Evolutionary conservation across 345 rosid genomes (phyloP).

Genomic region (Syzygium aromaticum): DNA sequence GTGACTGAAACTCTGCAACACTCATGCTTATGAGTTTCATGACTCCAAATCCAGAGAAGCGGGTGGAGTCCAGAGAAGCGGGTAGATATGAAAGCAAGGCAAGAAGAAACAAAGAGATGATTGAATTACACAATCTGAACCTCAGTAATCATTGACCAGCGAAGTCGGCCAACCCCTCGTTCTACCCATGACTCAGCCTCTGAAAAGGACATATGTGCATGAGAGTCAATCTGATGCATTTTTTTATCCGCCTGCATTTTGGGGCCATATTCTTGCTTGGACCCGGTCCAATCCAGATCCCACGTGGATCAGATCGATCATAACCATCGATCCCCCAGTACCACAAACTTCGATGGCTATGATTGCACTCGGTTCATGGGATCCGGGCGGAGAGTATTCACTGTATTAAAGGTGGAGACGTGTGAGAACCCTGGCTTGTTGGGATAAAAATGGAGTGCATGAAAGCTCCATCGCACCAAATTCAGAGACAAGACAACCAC

Average conservation of each 20-base stretch:
- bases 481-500: not conserved
- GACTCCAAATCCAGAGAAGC: not conserved
- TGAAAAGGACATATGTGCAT: not conserved
- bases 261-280: not conserved
- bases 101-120: not conserved
- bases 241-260: not conserved
- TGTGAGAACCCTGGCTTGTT: no score
- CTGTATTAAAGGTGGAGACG: no score
- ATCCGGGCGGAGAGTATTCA: not conserved
- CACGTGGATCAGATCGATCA: not conserved
- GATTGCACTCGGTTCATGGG: not conserved
- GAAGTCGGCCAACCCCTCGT: not conserved
- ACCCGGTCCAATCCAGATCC: not conserved
- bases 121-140: no score
- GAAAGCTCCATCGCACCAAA: not conserved
- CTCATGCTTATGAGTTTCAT: not conserved
- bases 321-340: not conserved
- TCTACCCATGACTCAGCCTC: not conserved
- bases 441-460: not conserved
- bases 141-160: not conserved
- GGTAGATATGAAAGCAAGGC: not conserved
- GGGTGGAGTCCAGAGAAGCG: no score
- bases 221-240: not conserved
- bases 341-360: not conserved
- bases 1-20: not conserved